phyloP scores from a whole-genome alignment of 805 yeast genomes.

The Kuraishia hungarica region DNA sequence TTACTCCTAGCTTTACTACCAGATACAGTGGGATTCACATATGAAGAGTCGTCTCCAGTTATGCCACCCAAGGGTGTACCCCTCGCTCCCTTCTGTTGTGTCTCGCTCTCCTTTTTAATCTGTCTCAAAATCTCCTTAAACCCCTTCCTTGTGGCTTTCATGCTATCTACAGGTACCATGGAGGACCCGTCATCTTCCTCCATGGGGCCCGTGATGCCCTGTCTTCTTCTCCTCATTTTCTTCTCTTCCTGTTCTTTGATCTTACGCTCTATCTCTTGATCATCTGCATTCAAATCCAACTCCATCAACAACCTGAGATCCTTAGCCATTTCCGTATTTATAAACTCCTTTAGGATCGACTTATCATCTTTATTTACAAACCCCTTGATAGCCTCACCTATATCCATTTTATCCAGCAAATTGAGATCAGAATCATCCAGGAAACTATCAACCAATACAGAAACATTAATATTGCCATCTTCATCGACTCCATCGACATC shows the following conservation, averaged over 20 bases:
- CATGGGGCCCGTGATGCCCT: too few relatives aligned
- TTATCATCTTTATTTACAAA: slow-evolving; percentile 83
- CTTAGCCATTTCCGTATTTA: slow-evolving; percentile 43
- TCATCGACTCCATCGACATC: slow-evolving; percentile 26
- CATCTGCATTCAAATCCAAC: slow-evolving; percentile 32
- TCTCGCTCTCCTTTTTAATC: slow-evolving; percentile 25
- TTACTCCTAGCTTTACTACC: neutral
- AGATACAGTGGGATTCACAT: too few relatives aligned
- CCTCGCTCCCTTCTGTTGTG: neutral
- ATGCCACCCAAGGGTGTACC: neutral
- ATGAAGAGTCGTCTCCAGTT: neutral
- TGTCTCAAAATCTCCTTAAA: slow-evolving; percentile 34
- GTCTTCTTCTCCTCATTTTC: slow-evolving; percentile 10
- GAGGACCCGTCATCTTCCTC: neutral
- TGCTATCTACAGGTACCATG: neutral
- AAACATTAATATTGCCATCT: slow-evolving; percentile 37
- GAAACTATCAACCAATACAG: slow-evolving; percentile 53
- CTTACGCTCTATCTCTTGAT: slow-evolving; percentile 9
- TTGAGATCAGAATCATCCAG: slow-evolving; percentile 56
- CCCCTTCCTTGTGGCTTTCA: slow-evolving; percentile 14
- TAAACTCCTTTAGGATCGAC: slow-evolving; percentile 53
- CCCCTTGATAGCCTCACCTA: slow-evolving; percentile 61
- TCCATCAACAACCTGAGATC: slow-evolving; percentile 41
- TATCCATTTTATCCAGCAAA: slow-evolving; percentile 66
- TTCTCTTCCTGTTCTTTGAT: slow-evolving; percentile 16